These are phyloP conservation scores for Metschnikowia gelsemii DNA, from an alignment of 805 yeast species.

Conservation along the genomic window DNA sequence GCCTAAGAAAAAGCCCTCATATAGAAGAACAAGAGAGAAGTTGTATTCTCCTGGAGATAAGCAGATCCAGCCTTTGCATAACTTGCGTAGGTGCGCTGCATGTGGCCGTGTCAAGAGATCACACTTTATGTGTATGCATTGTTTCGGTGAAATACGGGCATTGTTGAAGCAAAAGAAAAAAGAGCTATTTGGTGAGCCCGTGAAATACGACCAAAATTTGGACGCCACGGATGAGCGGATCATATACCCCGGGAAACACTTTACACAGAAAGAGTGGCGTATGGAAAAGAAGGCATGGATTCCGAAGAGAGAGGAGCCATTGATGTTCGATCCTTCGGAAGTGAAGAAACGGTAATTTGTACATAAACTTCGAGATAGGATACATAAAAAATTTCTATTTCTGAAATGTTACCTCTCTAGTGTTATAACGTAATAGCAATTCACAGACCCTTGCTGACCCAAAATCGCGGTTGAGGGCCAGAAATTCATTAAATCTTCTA, in stretches of 20 bases:
- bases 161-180: conserved; percentile 61
- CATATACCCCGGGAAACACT: conserved; percentile 71
- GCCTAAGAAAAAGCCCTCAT: conserved; percentile 91
- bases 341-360: conserved; percentile 21
- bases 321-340: conserved; percentile 32
- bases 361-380: conserved; percentile 6
- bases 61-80: conserved; percentile 70
- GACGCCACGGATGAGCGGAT: conserved; percentile 62
- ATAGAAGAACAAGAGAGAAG: conserved; percentile 80
- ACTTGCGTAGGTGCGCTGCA: conserved; percentile 88
- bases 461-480: no score
- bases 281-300: conserved; percentile 44
- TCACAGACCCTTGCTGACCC: no score
- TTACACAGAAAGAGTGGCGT: conserved; percentile 31
- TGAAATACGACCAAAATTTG: conserved; percentile 43
- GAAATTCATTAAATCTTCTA: no score
- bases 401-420: no score
- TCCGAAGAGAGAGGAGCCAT: conserved; percentile 43
- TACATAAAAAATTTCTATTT: no score
- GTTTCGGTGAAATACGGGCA: conserved; percentile 77
- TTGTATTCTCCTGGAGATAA: conserved; percentile 80
- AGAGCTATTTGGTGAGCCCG: conserved; percentile 28
- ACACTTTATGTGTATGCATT: conserved; percentile 89
- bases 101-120: conserved; percentile 92
- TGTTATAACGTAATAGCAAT: no score